These are phyloP conservation scores for Yarrowia keelungensis DNA, from an alignment of 805 yeast genomes.

Conservation along the genomic window DNA sequence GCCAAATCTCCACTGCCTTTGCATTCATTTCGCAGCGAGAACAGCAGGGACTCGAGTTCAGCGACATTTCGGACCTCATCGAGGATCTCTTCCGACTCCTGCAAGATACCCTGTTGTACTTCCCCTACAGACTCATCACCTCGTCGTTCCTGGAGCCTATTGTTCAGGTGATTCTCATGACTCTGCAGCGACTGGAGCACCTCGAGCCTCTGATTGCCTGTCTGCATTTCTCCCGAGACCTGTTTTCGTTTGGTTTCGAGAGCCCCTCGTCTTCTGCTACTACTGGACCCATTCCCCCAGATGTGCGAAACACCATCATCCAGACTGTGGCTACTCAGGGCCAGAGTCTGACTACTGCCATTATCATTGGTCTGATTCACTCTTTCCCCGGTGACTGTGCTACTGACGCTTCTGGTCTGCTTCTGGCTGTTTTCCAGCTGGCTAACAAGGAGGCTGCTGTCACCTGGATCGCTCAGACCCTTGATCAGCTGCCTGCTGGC, in stretches of 20 bases:
- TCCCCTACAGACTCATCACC: slow-evolving; percentile 60
- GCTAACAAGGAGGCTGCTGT: slow-evolving; percentile 53
- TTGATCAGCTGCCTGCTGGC: slow-evolving; percentile 65
- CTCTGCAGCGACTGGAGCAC: slow-evolving; percentile 62
- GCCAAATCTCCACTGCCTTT: slow-evolving; percentile 69
- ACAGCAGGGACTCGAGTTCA: slow-evolving; percentile 40
- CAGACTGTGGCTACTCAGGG: slow-evolving; percentile 63
- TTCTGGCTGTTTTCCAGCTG: slow-evolving; percentile 66
- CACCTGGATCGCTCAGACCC: slow-evolving; percentile 68
- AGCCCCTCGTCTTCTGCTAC: slow-evolving; percentile 77
- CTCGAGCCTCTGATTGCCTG: slow-evolving; percentile 73
- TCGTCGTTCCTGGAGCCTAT: slow-evolving; percentile 54
- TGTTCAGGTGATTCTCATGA: slow-evolving; percentile 64
- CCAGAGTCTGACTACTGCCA: slow-evolving; percentile 58
- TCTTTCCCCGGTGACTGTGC: slow-evolving; percentile 73
- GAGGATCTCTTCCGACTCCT: slow-evolving; percentile 89
- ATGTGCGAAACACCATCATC: slow-evolving; percentile 59
- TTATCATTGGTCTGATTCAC: slow-evolving; percentile 72
- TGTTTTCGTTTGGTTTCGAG: slow-evolving; percentile 82
- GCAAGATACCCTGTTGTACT: slow-evolving; percentile 77
- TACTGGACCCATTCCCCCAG: slow-evolving; percentile 59
- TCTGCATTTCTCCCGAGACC: slow-evolving; percentile 79
- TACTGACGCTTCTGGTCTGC: slow-evolving; percentile 75
- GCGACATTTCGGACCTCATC: slow-evolving; percentile 66
- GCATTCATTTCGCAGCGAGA: slow-evolving; percentile 45